Conservation (phyloP, 306 rosid genomes). For the Mucuna pruriens region DNA sequence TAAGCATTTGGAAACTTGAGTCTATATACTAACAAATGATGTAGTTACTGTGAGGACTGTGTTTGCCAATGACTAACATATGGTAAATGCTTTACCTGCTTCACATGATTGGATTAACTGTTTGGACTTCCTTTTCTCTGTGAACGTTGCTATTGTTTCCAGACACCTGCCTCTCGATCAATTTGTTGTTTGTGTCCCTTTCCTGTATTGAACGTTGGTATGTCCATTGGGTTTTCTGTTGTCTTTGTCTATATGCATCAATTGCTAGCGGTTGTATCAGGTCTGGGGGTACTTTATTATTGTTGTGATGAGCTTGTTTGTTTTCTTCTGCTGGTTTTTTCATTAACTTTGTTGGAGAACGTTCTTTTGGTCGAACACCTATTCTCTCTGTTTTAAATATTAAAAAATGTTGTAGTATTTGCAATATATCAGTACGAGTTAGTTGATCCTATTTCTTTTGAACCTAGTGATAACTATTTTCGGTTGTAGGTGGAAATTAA, state of each 20-base stretch:
- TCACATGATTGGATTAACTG: not conserved
- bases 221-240: slow-evolving; percentile 1
- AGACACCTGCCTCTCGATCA: not conserved
- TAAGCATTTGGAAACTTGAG: not conserved
- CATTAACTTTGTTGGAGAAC: not conserved
- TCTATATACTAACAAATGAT: not conserved
- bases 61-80: not conserved
- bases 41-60: slow-evolving; percentile 11
- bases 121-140: slow-evolving; percentile 7
- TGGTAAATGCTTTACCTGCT: slow-evolving; percentile 12
- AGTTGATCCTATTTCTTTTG: not conserved
- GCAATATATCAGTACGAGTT: slow-evolving; percentile 16
- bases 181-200: not conserved
- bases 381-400: not conserved
- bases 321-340: not conserved
- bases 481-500: slow-evolving; percentile 81
- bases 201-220: not conserved
- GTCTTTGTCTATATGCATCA: slow-evolving; percentile 6
- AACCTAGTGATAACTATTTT: slow-evolving; percentile 30
- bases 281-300: slow-evolving; percentile 15
- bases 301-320: not conserved
- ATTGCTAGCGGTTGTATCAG: not conserved
- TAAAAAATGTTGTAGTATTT: not conserved
- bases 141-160: not conserved
- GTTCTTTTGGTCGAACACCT: not conserved